Percentiles rank a stretch among this genome's conserved stretches.
Conservation (phyloP, 2,329 filamentous ascomycete species). For the Berkeleyomyces rouxiae region DNA sequence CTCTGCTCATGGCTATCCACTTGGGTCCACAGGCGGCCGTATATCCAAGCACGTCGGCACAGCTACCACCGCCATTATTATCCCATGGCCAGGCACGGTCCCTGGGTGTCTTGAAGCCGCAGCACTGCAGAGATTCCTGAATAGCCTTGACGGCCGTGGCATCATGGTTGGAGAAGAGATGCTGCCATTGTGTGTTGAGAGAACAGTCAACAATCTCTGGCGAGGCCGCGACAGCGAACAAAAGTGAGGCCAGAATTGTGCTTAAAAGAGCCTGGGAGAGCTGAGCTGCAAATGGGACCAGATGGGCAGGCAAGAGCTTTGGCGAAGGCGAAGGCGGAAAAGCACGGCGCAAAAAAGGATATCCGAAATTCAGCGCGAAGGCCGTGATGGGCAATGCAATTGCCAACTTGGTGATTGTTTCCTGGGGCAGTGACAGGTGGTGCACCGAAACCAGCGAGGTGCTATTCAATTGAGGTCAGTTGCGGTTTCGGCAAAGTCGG, state of each 20-base stretch:
- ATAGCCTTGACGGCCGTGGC: conserved; percentile 35
- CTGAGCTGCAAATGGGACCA: neutral
- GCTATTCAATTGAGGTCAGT: neutral
- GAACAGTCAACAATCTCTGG: conserved; percentile 12
- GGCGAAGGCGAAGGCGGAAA: neutral
- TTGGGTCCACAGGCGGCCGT: conserved; percentile 31
- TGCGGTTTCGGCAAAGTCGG: neutral
- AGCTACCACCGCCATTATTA: conserved; percentile 21
- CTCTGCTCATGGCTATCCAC: conserved; percentile 29
- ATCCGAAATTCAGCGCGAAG: conserved; percentile 1
- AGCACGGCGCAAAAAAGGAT: neutral
- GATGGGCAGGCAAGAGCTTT: neutral
- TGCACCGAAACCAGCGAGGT: conserved; percentile 1
- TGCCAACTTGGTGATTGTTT: conserved; percentile 2
- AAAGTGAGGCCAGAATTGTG: conserved; percentile 27
- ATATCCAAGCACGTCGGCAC: conserved; percentile 31
- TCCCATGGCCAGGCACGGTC: conserved; percentile 51
- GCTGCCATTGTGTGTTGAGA: conserved; percentile 16
- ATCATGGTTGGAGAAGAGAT: conserved; percentile 26
- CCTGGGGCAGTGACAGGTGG: conserved; percentile 8
- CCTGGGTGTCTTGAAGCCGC: conserved; percentile 39
- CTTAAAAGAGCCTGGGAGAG: conserved; percentile 1
- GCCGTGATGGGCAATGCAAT: conserved; percentile 3
- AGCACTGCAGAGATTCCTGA: conserved; percentile 51
- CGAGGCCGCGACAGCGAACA: conserved; percentile 17